Base-by-base conservation (phyloP, 495 filamentous ascomycete species). In the Aspergillus asperescens region DNA sequence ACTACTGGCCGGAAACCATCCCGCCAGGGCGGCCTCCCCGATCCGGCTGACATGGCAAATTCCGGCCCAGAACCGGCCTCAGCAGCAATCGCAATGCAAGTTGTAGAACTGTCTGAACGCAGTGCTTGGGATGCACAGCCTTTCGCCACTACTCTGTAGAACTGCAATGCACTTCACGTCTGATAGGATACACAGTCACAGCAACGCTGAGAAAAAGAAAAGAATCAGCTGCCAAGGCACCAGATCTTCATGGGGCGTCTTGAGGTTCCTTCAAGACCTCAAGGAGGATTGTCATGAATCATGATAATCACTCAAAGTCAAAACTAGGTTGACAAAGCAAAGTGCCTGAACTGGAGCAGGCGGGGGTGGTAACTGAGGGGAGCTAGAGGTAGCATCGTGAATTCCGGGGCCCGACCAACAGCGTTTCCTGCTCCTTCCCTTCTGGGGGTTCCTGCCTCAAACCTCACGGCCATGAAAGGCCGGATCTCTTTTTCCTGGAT, bases 391-490 rank as follows among this genome's bases (percentile, higher is more conserved):
- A 37, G 42, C 32, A 54, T 54, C 38, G 38, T 25, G n/a, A 22
- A 13, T 31, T 22, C 22, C 41, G 7, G 46, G 28, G 44, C 18
- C 41, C 24, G 18, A 13, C 41, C 41, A 29, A 15, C 40, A 22
- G 34, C 34, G 15, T 41, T 49, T 25, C 9, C 39, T 41, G 16
- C 48, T 47, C 54, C 22, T 57, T 51, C 54, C 47, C 38, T 48
- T 57, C 41, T 43, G 45, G 48, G 55, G 23, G 47, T 55, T 55
- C 44, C 52, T 61, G 54, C 58, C 58, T 54, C 47, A 45, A 13
- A 24, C n/a, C 19, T 32, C 38, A 49, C 34, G 10, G 25, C 25
- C 40, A 39, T 56, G 47, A 50, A 42, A 47, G 45, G n/a, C 42
- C 29, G 31, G 34, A 28, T 25, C 23, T 40, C 38, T 51, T 35